Evolutionary conservation across 1,284 basidiomycete genomes (phyloP).

Genomic region (Ganoderma multipileum): DNA sequence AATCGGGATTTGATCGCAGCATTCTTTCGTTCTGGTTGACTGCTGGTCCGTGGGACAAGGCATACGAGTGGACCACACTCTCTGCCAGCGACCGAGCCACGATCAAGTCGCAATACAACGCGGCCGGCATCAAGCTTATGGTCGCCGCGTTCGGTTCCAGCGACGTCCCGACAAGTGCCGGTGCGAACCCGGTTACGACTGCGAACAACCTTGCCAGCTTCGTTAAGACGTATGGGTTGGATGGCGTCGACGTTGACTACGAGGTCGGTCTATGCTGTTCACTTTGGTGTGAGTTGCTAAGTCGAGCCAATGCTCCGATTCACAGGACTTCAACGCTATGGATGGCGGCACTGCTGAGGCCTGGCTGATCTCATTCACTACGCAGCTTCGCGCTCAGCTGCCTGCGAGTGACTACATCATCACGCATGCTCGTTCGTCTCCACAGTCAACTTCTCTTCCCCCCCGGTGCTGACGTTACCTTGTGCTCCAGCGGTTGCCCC

Average conservation of each 20-base stretch:
- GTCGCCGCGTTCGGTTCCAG: conserved; percentile 58
- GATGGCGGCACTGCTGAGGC: conserved; percentile 47
- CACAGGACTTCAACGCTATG: conserved; percentile 56
- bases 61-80: conserved; percentile 48
- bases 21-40: conserved; percentile 50
- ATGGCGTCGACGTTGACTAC: conserved; percentile 66
- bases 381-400: conserved; percentile 42
- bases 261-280: conserved; percentile 43
- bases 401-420: conserved; percentile 44
- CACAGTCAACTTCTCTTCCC: neutral
- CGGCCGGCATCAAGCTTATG: conserved; percentile 55
- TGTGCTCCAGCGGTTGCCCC: conserved; percentile 52
- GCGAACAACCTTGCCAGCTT: conserved; percentile 56
- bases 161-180: conserved; percentile 54
- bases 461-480: neutral
- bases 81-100: conserved; percentile 41
- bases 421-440: conserved; percentile 46
- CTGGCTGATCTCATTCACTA: conserved; percentile 54
- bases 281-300: neutral
- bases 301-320: neutral
- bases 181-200: conserved; percentile 45
- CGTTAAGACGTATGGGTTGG: conserved; percentile 54
- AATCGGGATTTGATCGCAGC: conserved; percentile 35
- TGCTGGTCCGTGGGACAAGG: conserved; percentile 53
- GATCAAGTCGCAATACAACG: conserved; percentile 50